Percentiles rank a stretch among this genome's conserved stretches.
Conservation (phyloP, 2,329 filamentous ascomycete species). For the Metarhizium sp. region DNA sequence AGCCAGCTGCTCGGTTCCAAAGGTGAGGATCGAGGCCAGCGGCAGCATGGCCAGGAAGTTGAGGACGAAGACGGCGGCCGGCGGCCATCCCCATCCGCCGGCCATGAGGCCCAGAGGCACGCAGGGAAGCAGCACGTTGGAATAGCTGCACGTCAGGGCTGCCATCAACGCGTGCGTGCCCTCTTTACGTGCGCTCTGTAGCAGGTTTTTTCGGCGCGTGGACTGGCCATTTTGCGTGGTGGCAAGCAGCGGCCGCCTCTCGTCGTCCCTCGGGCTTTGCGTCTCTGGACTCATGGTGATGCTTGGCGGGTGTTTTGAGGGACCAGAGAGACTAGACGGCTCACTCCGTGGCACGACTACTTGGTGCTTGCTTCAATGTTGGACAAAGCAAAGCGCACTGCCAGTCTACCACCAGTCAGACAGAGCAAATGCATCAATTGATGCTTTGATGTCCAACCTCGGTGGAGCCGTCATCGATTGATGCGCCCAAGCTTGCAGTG, state of each 20-base stretch:
- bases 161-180: slow-evolving; percentile 4
- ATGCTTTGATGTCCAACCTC: too few species aligned
- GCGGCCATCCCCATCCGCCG: slow-evolving; percentile 35
- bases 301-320: background rate
- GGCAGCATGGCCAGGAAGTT: slow-evolving; percentile 54
- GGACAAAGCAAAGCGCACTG: too few species aligned
- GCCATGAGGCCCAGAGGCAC: slow-evolving; percentile 55
- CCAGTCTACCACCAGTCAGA: too few species aligned
- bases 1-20: slow-evolving; percentile 51
- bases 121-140: slow-evolving; percentile 51
- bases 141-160: slow-evolving; percentile 8
- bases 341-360: background rate
- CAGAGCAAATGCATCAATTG: too few species aligned
- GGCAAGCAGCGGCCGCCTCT: background rate
- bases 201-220: background rate
- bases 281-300: background rate
- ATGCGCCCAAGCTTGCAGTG: background rate
- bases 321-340: background rate
- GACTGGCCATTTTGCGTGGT: background rate
- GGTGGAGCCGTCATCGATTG: too few species aligned
- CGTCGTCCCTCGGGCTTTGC: background rate
- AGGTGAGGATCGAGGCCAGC: slow-evolving; percentile 45
- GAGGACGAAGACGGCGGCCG: slow-evolving; percentile 39
- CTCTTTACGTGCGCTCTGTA: background rate
- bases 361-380: too few species aligned